phyloP scores from a whole-genome alignment of 164 flowering plant species.

The Stephania japonica region DNA sequence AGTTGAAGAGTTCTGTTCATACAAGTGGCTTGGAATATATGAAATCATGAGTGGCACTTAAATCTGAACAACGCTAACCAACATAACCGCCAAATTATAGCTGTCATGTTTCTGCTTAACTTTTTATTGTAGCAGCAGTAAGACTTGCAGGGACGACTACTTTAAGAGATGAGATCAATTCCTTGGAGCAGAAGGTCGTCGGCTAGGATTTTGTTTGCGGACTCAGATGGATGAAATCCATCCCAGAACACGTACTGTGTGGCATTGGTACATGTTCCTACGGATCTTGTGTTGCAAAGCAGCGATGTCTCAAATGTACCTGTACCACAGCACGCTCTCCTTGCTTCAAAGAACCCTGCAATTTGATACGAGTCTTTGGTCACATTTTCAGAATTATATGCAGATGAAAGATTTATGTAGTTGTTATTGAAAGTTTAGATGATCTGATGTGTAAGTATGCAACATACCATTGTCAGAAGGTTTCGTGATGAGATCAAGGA shows the following conservation, averaged over 20 bases:
- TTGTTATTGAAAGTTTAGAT: not conserved
- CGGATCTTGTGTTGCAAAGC: conserved; percentile 63
- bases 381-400: not conserved
- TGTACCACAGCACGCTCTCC: conserved; percentile 88
- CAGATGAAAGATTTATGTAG: not conserved
- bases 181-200: conserved; percentile 52
- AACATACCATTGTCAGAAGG: conserved; percentile 56
- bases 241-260: conserved; percentile 89
- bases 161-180: conserved; percentile 50
- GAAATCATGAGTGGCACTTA: not conserved
- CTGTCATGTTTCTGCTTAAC: not conserved
- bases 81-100: conserved; percentile 1
- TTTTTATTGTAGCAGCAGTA: not conserved
- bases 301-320: conserved; percentile 74
- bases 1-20: not conserved
- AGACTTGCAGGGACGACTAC: conserved; percentile 1
- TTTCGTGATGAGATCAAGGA: conserved; percentile 53
- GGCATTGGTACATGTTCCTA: conserved; percentile 83
- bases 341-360: conserved; percentile 76
- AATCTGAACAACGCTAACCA: not conserved
- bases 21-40: not conserved
- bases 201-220: conserved; percentile 64
- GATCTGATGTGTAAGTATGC: not conserved
- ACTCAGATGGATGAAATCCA: conserved; percentile 82
- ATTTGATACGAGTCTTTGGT: not conserved